Evolutionary conservation across 2,329 filamentous ascomycete species (phyloP).

Genomic region (Rhynchosporium graminicola): DNA sequence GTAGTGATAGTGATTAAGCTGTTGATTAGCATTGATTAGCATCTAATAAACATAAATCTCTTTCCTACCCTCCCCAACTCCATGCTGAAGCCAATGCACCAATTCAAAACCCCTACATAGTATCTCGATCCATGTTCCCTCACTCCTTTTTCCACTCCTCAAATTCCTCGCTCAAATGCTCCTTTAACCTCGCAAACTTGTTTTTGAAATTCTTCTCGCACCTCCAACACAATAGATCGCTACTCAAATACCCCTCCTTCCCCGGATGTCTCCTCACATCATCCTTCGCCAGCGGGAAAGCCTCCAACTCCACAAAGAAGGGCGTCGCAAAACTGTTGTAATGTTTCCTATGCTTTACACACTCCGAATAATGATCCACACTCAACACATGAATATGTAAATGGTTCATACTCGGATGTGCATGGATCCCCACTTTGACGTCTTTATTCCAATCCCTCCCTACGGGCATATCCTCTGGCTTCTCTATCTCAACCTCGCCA

Average conservation of each 20-base stretch:
- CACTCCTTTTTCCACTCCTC: slow-evolving; percentile 67
- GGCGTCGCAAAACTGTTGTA: slow-evolving; percentile 89
- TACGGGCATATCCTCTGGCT: slow-evolving; percentile 54
- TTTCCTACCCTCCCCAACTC: neutral
- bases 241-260: slow-evolving; percentile 58
- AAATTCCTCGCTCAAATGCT: slow-evolving; percentile 75
- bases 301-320: slow-evolving; percentile 77
- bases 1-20: too few relatives aligned
- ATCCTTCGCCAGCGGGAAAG: slow-evolving; percentile 72
- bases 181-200: slow-evolving; percentile 71
- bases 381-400: slow-evolving; percentile 88
- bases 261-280: slow-evolving; percentile 63
- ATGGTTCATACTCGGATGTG: slow-evolving; percentile 87
- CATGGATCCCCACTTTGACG: slow-evolving; percentile 78
- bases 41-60: neutral
- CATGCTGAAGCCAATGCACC: neutral
- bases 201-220: slow-evolving; percentile 75
- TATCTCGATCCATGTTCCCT: neutral
- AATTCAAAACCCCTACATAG: neutral
- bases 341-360: slow-evolving; percentile 78
- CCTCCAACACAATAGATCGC: slow-evolving; percentile 79
- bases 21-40: too few relatives aligned
- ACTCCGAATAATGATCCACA: slow-evolving; percentile 72
- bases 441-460: slow-evolving; percentile 80
- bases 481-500: slow-evolving; percentile 52